Evolutionary conservation across 768 basidiomycete species (phyloP).

Genomic region (Candolleomyces aberdarensis): DNA sequence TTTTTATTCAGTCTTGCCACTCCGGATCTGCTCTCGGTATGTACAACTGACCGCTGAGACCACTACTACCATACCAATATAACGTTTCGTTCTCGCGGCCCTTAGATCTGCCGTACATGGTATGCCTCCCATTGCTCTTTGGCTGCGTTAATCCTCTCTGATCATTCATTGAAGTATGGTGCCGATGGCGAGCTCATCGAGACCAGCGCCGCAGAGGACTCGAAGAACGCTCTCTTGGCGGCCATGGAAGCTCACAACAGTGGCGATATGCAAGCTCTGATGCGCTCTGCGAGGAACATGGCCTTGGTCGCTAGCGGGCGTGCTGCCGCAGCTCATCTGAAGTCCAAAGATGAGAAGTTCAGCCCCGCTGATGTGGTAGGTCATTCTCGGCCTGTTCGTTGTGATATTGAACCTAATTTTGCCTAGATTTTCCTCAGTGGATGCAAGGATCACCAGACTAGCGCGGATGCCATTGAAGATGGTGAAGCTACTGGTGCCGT

Average conservation of each 20-base stretch:
- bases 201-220: background rate
- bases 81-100: too few species aligned
- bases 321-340: background rate
- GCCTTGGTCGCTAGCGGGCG: background rate
- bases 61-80: background rate
- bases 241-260: background rate
- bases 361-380: conserved; percentile 1
- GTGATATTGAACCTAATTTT: too few species aligned
- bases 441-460: conserved; percentile 6
- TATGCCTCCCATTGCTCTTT: too few species aligned
- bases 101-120: conserved; percentile 4
- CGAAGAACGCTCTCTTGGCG: background rate
- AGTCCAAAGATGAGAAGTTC: background rate
- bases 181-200: background rate
- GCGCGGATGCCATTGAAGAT: conserved; percentile 1
- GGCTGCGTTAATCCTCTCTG: too few species aligned
- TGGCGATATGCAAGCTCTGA: background rate
- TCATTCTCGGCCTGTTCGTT: too few species aligned
- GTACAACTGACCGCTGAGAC: background rate
- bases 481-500: conserved; percentile 8
- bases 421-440: conserved; percentile 5
- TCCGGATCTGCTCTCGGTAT: conserved; percentile 6
- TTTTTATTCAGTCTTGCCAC: conserved; percentile 3
- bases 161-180: background rate
- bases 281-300: background rate